phyloP scores from a whole-genome alignment of 208 protist genomes.

The Porcisia hertigi region DNA sequence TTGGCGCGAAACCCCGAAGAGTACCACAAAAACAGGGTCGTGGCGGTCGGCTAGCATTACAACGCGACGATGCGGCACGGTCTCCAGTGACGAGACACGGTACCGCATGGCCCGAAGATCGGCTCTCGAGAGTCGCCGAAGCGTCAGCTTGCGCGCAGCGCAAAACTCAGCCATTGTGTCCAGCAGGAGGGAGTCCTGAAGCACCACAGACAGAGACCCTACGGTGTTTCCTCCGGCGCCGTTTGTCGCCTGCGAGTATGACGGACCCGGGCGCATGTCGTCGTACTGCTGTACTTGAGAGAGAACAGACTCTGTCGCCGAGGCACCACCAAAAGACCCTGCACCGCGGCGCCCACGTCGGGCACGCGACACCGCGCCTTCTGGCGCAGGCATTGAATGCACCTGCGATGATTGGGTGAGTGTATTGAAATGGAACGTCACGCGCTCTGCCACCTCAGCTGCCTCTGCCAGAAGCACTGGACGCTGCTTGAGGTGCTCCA shows the following conservation, averaged over 20 bases:
- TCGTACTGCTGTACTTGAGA: conserved; percentile 23
- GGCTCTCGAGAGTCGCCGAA: conserved; percentile 35
- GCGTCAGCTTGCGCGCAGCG: conserved; percentile 27
- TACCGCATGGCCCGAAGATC: conserved; percentile 34
- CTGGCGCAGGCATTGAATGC: not conserved
- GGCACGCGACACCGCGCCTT: not conserved
- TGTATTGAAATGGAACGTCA: conserved; percentile 27
- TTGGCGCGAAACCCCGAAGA: conserved; percentile 25
- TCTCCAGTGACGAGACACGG: conserved; percentile 43
- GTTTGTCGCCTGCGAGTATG: conserved; percentile 21
- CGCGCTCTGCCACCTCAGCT: conserved; percentile 24
- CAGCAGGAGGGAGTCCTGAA: conserved; percentile 56
- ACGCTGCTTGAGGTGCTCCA: conserved; percentile 39
- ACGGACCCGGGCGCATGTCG: not conserved
- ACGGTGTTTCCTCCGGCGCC: conserved; percentile 14
- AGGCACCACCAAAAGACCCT: not conserved
- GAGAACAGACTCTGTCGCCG: conserved; percentile 15
- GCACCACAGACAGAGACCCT: conserved; percentile 23
- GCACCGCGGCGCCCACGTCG: not conserved
- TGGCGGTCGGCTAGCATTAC: conserved; percentile 51
- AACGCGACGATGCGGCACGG: conserved; percentile 43
- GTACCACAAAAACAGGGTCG: conserved; percentile 47
- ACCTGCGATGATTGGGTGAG: conserved; percentile 36
- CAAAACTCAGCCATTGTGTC: conserved; percentile 54
- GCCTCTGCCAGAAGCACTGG: conserved; percentile 34